Percentiles rank a stretch among this genome's conserved stretches.
phyloP scores from a whole-genome alignment of 371 early-diverging fungal species.

The Mycotypha africana region DNA sequence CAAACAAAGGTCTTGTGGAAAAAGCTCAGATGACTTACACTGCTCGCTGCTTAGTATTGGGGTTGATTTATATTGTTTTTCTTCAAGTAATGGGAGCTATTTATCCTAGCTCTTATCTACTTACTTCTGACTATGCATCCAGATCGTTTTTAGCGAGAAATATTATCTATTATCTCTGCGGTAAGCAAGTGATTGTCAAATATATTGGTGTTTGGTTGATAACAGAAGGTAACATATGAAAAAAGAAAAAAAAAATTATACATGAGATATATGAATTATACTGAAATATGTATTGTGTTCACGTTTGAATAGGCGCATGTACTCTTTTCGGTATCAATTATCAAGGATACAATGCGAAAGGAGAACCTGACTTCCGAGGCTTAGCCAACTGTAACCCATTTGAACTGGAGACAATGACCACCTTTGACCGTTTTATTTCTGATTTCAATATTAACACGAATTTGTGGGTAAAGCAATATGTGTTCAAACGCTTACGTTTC shows the following conservation, averaged over 20 bases:
- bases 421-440: conserved; percentile 46
- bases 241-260: neutral
- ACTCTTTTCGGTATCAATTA: conserved; percentile 56
- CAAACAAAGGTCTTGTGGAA: conserved; percentile 22
- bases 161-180: conserved; percentile 40
- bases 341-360: conserved; percentile 47
- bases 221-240: conserved; percentile 42
- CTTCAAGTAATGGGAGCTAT: conserved; percentile 40
- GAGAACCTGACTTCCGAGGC: conserved; percentile 44
- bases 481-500: conserved; percentile 66
- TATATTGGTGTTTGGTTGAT: conserved; percentile 66
- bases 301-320: conserved; percentile 34
- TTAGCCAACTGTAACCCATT: conserved; percentile 50
- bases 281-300: neutral
- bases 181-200: conserved; percentile 54
- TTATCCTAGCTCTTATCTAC: conserved; percentile 41
- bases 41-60: conserved; percentile 35
- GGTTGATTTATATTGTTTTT: conserved; percentile 41
- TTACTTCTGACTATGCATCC: conserved; percentile 40
- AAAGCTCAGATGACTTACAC: conserved; percentile 19
- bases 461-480: conserved; percentile 61
- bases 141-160: conserved; percentile 28
- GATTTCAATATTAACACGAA: conserved; percentile 75
- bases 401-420: conserved; percentile 46
- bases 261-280: neutral